Conservation (phyloP, 2,329 filamentous ascomycete genomes). For the Paraphaeosphaeria sporulosa region DNA sequence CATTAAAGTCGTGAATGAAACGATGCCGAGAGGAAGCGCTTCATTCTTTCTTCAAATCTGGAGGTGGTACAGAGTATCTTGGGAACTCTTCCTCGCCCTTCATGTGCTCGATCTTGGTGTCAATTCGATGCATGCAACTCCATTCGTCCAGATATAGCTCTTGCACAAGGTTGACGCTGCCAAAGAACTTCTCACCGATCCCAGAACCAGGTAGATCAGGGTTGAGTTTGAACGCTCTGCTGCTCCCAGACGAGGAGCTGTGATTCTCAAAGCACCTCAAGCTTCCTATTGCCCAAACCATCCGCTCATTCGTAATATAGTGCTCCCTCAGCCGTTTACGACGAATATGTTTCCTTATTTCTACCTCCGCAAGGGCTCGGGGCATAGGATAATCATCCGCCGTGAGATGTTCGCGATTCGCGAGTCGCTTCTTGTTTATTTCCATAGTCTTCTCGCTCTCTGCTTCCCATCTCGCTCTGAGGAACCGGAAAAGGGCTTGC, state of each 20-base stretch:
- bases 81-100: slow-evolving; percentile 15
- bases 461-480: slow-evolving; percentile 21
- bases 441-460: slow-evolving; percentile 18
- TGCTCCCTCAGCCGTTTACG: slow-evolving; percentile 32
- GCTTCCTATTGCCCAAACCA: slow-evolving; percentile 41
- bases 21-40: not conserved
- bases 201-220: slow-evolving; percentile 38
- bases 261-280: slow-evolving; percentile 34
- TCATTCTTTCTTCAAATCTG: slow-evolving; percentile 8
- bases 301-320: slow-evolving; percentile 33
- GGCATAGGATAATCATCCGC: slow-evolving; percentile 22
- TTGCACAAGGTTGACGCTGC: slow-evolving; percentile 37
- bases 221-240: slow-evolving; percentile 26
- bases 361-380: slow-evolving; percentile 23
- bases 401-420: slow-evolving; percentile 24
- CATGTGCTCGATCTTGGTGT: slow-evolving; percentile 32
- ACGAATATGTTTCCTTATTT: slow-evolving; percentile 33
- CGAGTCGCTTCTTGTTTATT: slow-evolving; percentile 21
- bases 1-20: not conserved
- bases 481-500: slow-evolving; percentile 22
- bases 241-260: slow-evolving; percentile 16
- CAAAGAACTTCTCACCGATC: slow-evolving; percentile 41
- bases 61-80: slow-evolving; percentile 11
- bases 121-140: slow-evolving; percentile 43
- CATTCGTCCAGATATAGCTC: slow-evolving; percentile 44